Evolutionary conservation across 2,329 filamentous ascomycete genomes (phyloP).

Genomic region (Pezizomycotina sp.): DNA sequence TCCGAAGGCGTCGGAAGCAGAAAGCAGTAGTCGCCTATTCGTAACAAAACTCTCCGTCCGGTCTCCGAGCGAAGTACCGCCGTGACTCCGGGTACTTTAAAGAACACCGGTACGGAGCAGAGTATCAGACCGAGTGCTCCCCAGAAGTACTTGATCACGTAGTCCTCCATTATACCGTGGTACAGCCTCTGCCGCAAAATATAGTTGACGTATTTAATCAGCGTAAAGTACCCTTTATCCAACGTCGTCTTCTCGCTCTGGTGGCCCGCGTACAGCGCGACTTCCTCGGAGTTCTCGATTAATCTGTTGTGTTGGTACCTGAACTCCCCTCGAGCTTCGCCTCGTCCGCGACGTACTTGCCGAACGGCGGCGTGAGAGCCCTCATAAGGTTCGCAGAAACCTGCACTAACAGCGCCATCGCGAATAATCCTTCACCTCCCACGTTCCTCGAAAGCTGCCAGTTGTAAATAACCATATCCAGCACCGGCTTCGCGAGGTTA

Average conservation of each 20-base stretch:
- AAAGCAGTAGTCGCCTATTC: conserved; percentile 78
- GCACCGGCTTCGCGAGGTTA: conserved; percentile 80
- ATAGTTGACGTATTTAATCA: conserved; percentile 97
- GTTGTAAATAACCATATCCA: conserved; percentile 96
- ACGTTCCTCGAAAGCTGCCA: conserved; percentile 85
- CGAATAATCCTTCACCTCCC: conserved; percentile 87
- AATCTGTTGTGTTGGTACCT: conserved; percentile 84
- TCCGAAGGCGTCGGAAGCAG: conserved; percentile 87
- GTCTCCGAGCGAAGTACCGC: conserved; percentile 32
- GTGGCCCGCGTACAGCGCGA: conserved; percentile 81
- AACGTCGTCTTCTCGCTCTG: conserved; percentile 89
- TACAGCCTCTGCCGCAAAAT: conserved; percentile 82
- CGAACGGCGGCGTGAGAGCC: conserved; percentile 84
- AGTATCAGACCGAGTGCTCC: conserved; percentile 78
- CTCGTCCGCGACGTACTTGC: conserved; percentile 94
- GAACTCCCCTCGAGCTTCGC: conserved; percentile 85
- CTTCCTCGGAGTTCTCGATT: conserved; percentile 91
- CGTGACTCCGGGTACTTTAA: conserved; percentile 61
- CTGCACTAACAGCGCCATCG: conserved; percentile 89
- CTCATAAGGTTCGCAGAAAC: conserved; percentile 86
- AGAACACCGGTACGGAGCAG: conserved; percentile 89
- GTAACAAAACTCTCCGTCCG: conserved; percentile 65
- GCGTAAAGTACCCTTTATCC: conserved; percentile 95
- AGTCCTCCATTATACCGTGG: conserved; percentile 99
- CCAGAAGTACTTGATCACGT: conserved; percentile 99